Evolutionary conservation across 352 stramenopile species (phyloP).

Genomic region (Pythium grandisporangium): DNA sequence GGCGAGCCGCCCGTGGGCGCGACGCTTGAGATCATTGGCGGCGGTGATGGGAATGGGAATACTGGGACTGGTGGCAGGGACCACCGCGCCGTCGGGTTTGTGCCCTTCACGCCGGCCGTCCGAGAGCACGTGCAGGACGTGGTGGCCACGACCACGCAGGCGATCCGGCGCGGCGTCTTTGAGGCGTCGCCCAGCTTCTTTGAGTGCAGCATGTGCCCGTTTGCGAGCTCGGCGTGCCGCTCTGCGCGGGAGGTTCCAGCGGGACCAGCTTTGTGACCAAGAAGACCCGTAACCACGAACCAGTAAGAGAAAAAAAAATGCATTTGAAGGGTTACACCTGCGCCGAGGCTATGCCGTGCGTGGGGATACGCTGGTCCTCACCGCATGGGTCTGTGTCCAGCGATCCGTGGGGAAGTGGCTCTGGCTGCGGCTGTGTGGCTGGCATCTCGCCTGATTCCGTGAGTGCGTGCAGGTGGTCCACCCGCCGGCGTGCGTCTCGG

Average conservation of each 20-base stretch:
- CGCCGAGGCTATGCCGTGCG: too few species aligned
- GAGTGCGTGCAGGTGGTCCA: conserved; percentile 19
- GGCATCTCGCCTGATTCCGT: conserved; percentile 1
- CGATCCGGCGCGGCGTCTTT: conserved; percentile 43
- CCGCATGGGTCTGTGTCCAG: too few species aligned
- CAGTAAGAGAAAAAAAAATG: too few species aligned
- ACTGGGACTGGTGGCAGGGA: too few species aligned
- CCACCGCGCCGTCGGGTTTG: conserved; percentile 20
- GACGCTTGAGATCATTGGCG: conserved; percentile 48
- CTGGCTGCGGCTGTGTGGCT: too few species aligned
- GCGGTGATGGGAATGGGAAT: conserved; percentile 4
- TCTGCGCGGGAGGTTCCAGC: conserved; percentile 8
- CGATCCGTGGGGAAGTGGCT: too few species aligned
- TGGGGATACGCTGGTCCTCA: too few species aligned
- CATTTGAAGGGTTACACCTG: too few species aligned
- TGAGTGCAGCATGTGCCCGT: conserved; percentile 68
- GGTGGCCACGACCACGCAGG: conserved; percentile 16
- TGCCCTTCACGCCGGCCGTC: conserved; percentile 22
- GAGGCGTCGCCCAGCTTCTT: conserved; percentile 40
- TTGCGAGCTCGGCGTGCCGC: conserved; percentile 44
- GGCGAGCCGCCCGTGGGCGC: conserved; percentile 40
- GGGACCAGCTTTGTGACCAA: too few species aligned
- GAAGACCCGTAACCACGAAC: too few species aligned
- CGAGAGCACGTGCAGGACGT: conserved; percentile 20
- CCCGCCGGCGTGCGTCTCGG: conserved; percentile 12